Conservation (phyloP, 352 stramenopile species). For the Blastocystis sp. region DNA sequence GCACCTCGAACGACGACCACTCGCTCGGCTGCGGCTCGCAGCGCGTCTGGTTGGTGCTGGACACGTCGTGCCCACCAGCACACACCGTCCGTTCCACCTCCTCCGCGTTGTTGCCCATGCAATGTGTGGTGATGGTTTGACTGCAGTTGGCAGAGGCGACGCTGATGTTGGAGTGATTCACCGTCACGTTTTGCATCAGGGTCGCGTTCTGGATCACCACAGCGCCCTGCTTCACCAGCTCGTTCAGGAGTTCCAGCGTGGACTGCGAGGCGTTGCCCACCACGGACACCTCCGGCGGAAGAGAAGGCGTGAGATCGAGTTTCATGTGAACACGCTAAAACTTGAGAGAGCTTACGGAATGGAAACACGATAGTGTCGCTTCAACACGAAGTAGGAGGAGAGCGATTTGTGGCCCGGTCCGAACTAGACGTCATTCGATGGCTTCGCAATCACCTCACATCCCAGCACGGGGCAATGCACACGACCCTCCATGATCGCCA, state of each 20-base stretch:
- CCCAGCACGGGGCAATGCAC: constrained; percentile 61
- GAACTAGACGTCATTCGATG: neutral
- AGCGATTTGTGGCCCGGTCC: constrained; percentile 47
- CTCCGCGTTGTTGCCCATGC: neutral
- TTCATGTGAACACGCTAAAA: neutral
- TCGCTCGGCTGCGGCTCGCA: neutral
- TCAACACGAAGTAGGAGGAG: constrained; percentile 60
- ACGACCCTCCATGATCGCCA: constrained; percentile 44
- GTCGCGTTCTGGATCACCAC: constrained; percentile 61
- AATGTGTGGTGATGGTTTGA: constrained; percentile 43
- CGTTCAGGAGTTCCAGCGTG: constrained; percentile 48
- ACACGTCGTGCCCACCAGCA: neutral
- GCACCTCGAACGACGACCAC: neutral
- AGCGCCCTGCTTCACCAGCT: constrained; percentile 36
- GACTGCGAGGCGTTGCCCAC: constrained; percentile 3
- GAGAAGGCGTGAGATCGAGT: too few species aligned
- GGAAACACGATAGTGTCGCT: constrained; percentile 39
- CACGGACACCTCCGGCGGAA: neutral
- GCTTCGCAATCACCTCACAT: constrained; percentile 6
- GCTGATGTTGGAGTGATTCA: constrained; percentile 56
- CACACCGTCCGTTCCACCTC: neutral
- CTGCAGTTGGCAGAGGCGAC: constrained; percentile 18
- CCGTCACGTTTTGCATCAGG: constrained; percentile 41
- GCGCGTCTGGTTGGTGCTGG: neutral
- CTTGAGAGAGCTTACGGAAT: neutral